Evolutionary conservation across 768 basidiomycete genomes (phyloP), one percentile per base, ranked within the genome.

Genomic region (Lentinula boryana): DNA sequence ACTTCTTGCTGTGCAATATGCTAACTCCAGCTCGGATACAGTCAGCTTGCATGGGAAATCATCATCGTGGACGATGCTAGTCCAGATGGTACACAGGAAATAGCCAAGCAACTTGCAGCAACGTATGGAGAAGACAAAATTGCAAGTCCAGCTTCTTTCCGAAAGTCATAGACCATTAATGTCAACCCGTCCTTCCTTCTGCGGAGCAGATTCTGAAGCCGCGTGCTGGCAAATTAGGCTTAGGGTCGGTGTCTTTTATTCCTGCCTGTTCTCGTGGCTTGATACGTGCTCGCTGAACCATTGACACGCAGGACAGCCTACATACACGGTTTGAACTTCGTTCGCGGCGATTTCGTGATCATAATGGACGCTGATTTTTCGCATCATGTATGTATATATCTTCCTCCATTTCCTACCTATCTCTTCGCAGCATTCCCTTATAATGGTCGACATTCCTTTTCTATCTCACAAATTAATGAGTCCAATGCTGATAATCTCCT

Each of bases 281-380:
- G 48, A n/a, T 21, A 18, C n/a, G 13, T 15, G 13, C 18, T 10
- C 12, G 31, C 44, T 53, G 21, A 59, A 55, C 62, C 59, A 54
- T 56, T 32, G 40, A 75, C 63, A 9, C 21, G 21, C 46, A 94
- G 92, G 60, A 95, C 94, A 21, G 94, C 94, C 36, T 96, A 96
- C 69, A 90, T 95, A 40, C 90, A 96, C 69, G 94, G 94, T 12
- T 78, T 96, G 52, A 87, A 92, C 66, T 95, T 91, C 72, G 89
- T 88, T 66, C 87, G 87, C 0, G 94, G 94, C 8, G 91, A 93
- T 73, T 96, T 95, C 75, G 92, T 95, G 21, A 91, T 95, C 69
- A 95, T 96, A 70, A 96, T 96, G 94, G 94, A 96, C 67, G 94
- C 94, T 55, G 94, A 96, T 75, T 95, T 96, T 73, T 95, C 93